Evolutionary conservation across 106 monocot genomes (phyloP).

Genomic region (Ottelia alismoides): DNA sequence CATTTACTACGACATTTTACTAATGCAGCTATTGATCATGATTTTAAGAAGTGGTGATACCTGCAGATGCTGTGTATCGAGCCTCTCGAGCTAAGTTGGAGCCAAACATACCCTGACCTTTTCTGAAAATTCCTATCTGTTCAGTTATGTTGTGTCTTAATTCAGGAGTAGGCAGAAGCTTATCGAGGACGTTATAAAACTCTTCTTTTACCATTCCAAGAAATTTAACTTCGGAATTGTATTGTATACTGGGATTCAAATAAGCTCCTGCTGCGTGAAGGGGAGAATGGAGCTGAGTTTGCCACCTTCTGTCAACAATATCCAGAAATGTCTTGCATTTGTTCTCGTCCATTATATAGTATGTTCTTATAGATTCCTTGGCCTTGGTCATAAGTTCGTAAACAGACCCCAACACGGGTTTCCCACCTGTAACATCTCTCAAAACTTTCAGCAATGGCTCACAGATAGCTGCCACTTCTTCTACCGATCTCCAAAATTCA

Average conservation of each 20-base stretch:
- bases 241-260: constrained; percentile 90
- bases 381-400: constrained; percentile 86
- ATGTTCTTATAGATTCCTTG: constrained; percentile 86
- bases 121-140: constrained; percentile 59
- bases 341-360: constrained; percentile 95
- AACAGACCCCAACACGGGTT: constrained; percentile 68
- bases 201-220: constrained; percentile 69
- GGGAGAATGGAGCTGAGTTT: constrained; percentile 69
- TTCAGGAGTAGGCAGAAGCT: constrained; percentile 57
- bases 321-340: constrained; percentile 85
- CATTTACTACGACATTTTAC: no score
- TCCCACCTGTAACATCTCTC: constrained; percentile 84
- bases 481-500: constrained; percentile 79
- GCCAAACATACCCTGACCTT: constrained; percentile 91
- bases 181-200: constrained; percentile 65
- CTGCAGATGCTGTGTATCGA: constrained; percentile 58
- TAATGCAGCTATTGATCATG: no score
- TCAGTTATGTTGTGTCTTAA: constrained; percentile 61
- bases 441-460: constrained; percentile 77
- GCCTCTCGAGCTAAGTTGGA: constrained; percentile 84
- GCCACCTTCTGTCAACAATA: constrained; percentile 81
- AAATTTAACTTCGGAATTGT: constrained; percentile 88
- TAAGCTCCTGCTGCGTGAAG: constrained; percentile 87
- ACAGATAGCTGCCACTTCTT: constrained; percentile 73
- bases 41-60: constrained; percentile 13